Evolutionary conservation across 2,329 filamentous ascomycete species (phyloP).

Genomic region (Epichloe hybrida): DNA sequence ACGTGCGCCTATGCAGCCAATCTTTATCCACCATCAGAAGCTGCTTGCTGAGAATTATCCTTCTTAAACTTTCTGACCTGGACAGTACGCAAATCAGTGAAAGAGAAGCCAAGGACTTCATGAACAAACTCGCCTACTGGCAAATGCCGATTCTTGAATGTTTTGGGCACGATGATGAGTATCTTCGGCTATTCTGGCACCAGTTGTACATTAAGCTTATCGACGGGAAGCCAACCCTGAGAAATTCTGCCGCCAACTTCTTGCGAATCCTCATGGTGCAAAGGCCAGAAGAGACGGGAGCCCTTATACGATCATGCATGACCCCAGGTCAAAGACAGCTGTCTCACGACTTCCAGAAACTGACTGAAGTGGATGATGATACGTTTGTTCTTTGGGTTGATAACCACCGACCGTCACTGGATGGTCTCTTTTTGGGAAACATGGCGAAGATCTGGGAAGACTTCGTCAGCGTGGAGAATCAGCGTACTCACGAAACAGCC

Average conservation of each 20-base stretch:
- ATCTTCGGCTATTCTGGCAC: conserved; percentile 79
- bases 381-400: conserved; percentile 84
- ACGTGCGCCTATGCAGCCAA: conserved; percentile 80
- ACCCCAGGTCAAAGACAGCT: conserved; percentile 57
- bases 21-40: conserved; percentile 63
- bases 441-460: conserved; percentile 78
- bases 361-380: conserved; percentile 80
- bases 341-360: conserved; percentile 63
- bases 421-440: conserved; percentile 67
- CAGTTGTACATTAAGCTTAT: conserved; percentile 83
- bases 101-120: conserved; percentile 52
- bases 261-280: conserved; percentile 91
- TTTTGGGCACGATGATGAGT: conserved; percentile 65
- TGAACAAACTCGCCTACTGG: conserved; percentile 88
- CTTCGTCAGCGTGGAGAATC: conserved; percentile 74
- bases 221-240: conserved; percentile 51
- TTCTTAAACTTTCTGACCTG: conserved; percentile 73
- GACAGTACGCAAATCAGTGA: conserved; percentile 50
- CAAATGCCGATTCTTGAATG: conserved; percentile 77
- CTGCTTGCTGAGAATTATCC: conserved; percentile 64
- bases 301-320: conserved; percentile 59
- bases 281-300: conserved; percentile 69
- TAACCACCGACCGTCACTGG: conserved; percentile 62
- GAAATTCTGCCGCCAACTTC: conserved; percentile 65
- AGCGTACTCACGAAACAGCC: conserved; percentile 62